Evolutionary conservation across 805 yeast genomes (phyloP), one percentile per base, ranked within the genome.

Genomic region (Danielia oregonensis): DNA sequence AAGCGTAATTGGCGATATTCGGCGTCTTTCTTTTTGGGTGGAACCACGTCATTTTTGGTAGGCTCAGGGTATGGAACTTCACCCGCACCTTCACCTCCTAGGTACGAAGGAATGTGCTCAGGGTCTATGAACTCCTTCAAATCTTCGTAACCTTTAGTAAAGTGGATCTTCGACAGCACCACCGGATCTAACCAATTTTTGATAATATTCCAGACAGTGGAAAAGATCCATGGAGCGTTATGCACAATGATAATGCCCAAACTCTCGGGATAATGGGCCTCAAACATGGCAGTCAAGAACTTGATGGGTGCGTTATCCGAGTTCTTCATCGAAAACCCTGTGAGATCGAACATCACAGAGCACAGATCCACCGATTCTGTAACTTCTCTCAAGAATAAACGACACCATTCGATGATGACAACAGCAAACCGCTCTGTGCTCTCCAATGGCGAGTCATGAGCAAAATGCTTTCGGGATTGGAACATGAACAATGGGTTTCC

Each of bases 101-200:
- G 59, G 25, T 72, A 76, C 43, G 68, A 63, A 19, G 95, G 89
- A 43, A 93, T 70, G 49, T 76, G 68, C 17, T 75, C 65, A 18
- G 61, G 54, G 29, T 75, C 79, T 25, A 91, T 76, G 55, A 66
- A 77, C 46, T 82, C 70, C 30, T 65, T 68, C 49, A 91, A 61
- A 36, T 93, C 97, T 37, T 78, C 74, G 17, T 66, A 56, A 44
- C 68, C 69, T 52, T 84, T 82, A 16, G 96, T 85, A 63, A 91
- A 93, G 28, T 77, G 75, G 49, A 93, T 86, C 61, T 91, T 91
- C 17, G 91, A 72, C 0, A 96, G 95, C 36, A 91, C 97, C 16
- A 86, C 96, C 3, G 97, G 97, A 56, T 93, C 97, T 37, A 91
- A 69, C 97, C 97, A 91, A 49, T 82, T 80, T 59, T 86, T 87